Evolutionary conservation across 371 early-diverging fungal species (phyloP), one percentile per base, ranked within the genome.

Genomic region (Mucor sp.): DNA sequence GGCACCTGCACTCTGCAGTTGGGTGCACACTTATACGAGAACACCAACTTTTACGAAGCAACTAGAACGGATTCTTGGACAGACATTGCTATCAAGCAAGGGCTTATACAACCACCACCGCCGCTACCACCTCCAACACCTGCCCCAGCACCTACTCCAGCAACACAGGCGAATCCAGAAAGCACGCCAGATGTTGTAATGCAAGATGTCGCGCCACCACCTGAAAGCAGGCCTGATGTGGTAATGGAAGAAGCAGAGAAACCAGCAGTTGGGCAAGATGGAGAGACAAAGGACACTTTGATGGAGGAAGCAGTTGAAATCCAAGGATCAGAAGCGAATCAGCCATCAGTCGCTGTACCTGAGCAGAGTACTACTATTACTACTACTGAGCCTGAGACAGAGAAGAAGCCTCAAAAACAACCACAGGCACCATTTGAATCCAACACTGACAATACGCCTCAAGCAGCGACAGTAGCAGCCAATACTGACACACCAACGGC

Each of bases 11-110:
- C 74, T 15, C 62, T 84, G 5, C 64, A 76, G 37, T 30, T 82
- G 0, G 84, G 84, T 8, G 72, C 78, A n/a, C 84, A 84, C 43
- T 3, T 65, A 11, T 84, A 80, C 58, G 65, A 71, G 11, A 70
- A 79, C 8, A 82, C 82, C 0, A 35, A 32, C 1, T 80, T 84
- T 64, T 84, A 77, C 58, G 75, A 80, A 63, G 84, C 82, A 5
- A 60, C 47, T 6, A 71, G 84, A 4, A 37, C 56, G 0, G 77
- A 80, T 6, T 57, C 70, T 19, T 79, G 78, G 78, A 9, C 44
- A 7, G 60, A 58, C 0, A 65, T 66, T 50, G 70, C 66, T 0
- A 56, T 66, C 37, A 50, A 43, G 8, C 58, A 61, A 41, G 62
- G 33, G 1, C 6, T 65, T 3, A 53, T 53, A 27, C 9, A 53